Percentiles rank a stretch among this genome's conserved stretches.
Evolutionary conservation across 129 eudicot species (phyloP).

Genomic region (Ambrosia artemisiifolia): DNA sequence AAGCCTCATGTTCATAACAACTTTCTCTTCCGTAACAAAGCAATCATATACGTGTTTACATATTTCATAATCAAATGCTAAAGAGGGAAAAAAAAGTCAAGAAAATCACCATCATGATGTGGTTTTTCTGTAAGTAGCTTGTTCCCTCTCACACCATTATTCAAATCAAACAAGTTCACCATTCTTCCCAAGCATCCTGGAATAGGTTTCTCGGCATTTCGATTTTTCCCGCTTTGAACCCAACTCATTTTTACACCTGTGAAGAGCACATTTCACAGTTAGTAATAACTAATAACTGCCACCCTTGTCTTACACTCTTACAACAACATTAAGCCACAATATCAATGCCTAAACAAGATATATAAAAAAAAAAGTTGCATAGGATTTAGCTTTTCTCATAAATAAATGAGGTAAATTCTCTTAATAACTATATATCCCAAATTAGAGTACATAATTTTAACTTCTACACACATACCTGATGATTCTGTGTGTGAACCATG

Average conservation of each 20-base stretch:
- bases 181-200: slow-evolving; percentile 87
- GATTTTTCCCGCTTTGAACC: slow-evolving; percentile 40
- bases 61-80: neutral
- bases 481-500: slow-evolving; percentile 3
- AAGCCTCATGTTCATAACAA: neutral
- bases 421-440: neutral
- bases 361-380: too few species aligned
- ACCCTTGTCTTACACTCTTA: neutral
- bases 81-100: neutral
- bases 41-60: neutral
- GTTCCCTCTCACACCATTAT: slow-evolving; percentile 46
- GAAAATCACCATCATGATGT: slow-evolving; percentile 48
- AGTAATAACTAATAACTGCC: neutral
- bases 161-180: slow-evolving; percentile 71
- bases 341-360: neutral
- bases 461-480: slow-evolving; percentile 8
- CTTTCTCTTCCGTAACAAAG: neutral
- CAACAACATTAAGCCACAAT: neutral
- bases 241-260: slow-evolving; percentile 66
- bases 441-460: neutral
- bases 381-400: too few species aligned
- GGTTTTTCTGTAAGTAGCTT: slow-evolving; percentile 71
- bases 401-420: too few species aligned
- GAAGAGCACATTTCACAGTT: slow-evolving; percentile 17
- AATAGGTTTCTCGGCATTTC: slow-evolving; percentile 45